Evolutionary conservation across 768 basidiomycete genomes (phyloP), one percentile per base, ranked within the genome.

Genomic region (Clavulina sp.): DNA sequence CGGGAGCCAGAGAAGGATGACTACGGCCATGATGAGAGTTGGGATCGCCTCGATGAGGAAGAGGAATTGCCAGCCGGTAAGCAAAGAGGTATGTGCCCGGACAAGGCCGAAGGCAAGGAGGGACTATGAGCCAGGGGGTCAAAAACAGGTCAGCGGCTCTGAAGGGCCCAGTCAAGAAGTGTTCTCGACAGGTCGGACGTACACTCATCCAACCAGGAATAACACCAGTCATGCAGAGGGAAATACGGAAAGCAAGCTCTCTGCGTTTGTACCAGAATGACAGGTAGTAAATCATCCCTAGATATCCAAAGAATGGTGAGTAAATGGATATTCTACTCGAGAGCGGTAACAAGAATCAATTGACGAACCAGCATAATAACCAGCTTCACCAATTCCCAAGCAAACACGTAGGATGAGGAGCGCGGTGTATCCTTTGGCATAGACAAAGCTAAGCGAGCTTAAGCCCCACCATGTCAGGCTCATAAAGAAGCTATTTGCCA

Each of bases 231-330:
- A 76, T 75, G 49, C 73, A 71, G 2, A 77, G 43, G 13, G 43
- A 61, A 57, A 75, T 76, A 53, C 21, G 13, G 41, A 28, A 19
- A 13, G 4, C 2, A 49, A 31, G 40, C 19, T n/a, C 4, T 18
- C 4, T n/a, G 30, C 2, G 41, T 24, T 9, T 26, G 6, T 23
- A 49, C 61, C 75, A 77, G 60, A 77, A 77, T 0, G 75, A 76
- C 26, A 76, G 60, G 56, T 77, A 77, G 54, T 77, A 77, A 4
- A 77, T 75, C 71, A 76, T 73, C 26, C 43, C n/a, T n/a, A n/a
- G n/a, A n/a, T n/a, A n/a, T n/a, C n/a, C n/a, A n/a, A n/a, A n/a
- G n/a, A n/a, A n/a, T n/a, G n/a, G n/a, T n/a, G n/a, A n/a, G n/a
- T n/a, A 13, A 38, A 38, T 38, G 21, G 13, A 13, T 21, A 38